Percentiles rank a stretch among this genome's conserved stretches.
These are phyloP conservation scores for Alternaria burnsii DNA, from an alignment of 2,329 filamentous ascomycete genomes.

Conservation along the genomic window DNA sequence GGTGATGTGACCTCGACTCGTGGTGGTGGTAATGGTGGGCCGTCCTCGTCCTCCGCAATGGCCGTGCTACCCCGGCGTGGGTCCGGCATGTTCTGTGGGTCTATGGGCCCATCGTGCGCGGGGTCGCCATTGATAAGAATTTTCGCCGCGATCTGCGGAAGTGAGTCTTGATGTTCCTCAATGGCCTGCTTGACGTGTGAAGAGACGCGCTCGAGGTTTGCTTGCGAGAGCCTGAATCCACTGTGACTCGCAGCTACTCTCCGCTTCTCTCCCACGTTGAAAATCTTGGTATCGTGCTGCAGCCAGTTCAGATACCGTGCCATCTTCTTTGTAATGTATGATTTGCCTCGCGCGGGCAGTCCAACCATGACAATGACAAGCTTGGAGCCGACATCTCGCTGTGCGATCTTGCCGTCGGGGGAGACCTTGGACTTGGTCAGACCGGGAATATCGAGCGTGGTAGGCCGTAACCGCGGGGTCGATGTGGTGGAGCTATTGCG, in stretches of 20 bases:
- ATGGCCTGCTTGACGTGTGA: constrained; percentile 35
- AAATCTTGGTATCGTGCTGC: constrained; percentile 93
- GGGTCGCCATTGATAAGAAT: constrained; percentile 68
- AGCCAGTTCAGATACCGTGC: constrained; percentile 96
- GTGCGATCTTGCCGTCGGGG: constrained; percentile 91
- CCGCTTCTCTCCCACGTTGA: constrained; percentile 94
- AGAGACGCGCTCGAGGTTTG: constrained; percentile 39
- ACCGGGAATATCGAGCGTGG: constrained; percentile 94
- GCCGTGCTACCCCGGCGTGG: constrained; percentile 39
- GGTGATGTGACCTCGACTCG: constrained; percentile 48
- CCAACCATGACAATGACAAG: constrained; percentile 99
- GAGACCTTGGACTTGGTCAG: constrained; percentile 95
- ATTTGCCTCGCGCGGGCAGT: constrained; percentile 92
- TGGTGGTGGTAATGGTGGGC: constrained; percentile 28
- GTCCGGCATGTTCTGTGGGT: constrained; percentile 43
- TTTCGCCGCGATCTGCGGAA: constrained; percentile 58
- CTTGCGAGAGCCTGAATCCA: constrained; percentile 51
- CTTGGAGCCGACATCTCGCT: constrained; percentile 94
- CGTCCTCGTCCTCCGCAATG: constrained; percentile 29
- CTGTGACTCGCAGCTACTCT: constrained; percentile 75
- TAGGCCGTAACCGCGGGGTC: constrained; percentile 86
- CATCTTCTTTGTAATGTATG: constrained; percentile 98
- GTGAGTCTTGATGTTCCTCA: constrained; percentile 38
- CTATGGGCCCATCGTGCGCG: constrained; percentile 45
- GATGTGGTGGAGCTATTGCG: constrained; percentile 78